Evolutionary conservation across 2,329 filamentous ascomycete species (phyloP), one percentile per base, ranked within the genome.

Genomic region (Neurospora sp.): DNA sequence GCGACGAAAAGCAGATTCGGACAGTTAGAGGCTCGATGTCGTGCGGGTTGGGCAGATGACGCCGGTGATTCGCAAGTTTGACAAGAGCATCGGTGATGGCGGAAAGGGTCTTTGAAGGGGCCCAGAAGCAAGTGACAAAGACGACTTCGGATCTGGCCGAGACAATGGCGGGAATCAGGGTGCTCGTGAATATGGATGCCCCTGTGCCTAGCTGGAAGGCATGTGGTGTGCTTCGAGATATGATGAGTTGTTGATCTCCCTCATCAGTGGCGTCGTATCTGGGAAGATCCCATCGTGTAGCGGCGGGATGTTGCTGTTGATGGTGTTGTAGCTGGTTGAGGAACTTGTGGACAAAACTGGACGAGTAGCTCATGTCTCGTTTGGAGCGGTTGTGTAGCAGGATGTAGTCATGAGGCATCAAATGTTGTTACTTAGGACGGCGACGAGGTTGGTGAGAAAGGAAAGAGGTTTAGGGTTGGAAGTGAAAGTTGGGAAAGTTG

Each of bases 41-140:
- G 0, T 62, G 6, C 12, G 11, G 23, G 23, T 62, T 62, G 3
- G 73, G 73, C 8, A 77, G 65, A 19, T 19, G 1, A 81, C 75
- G 74, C 1, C 81, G 80, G 12, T 77, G 72, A 2, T 78, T 75
- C 0, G 90, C 91, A 8, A 96, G 83, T 68, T 82, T 81, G 15
- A 83, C 79, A 0, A 96, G 83, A 0, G 88, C 82, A 4, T 85
- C 80, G 46, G 82, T 83, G 12, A 96, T 81, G 0, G 83, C 83
- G 4, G 84, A 80, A 19, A 89, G 82, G 0, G 88, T 89, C 1
- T 83, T 79, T 0, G 91, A 94, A 0, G 82, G 81, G 0, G 92
- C 89, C 91, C 92, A 94, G 80, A 94, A 96, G 79, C 92, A 95
- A 8, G 92, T 95, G 6, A 93, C 90, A 57, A 96, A 84, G 70